These are phyloP conservation scores for Allium sativum DNA, from an alignment of 106 monocot species.

Conservation along the genomic window DNA sequence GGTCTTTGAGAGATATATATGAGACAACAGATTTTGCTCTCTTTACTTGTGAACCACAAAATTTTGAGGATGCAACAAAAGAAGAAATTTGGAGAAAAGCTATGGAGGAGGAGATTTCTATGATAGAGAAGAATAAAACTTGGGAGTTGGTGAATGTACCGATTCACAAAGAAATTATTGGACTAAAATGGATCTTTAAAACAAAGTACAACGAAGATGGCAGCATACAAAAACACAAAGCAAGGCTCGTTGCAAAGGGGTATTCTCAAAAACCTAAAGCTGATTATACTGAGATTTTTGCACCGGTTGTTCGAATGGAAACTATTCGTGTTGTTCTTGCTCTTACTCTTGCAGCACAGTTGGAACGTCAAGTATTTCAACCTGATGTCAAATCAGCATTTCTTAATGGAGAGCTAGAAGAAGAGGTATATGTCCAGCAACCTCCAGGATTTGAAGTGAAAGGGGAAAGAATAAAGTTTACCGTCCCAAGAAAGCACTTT, in stretches of 20 bases:
- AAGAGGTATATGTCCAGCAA: neutral
- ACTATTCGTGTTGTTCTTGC: neutral
- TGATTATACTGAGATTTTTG: neutral
- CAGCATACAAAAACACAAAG: neutral
- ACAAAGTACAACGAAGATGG: slow-evolving; percentile 6
- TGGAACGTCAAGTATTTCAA: neutral
- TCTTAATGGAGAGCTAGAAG: slow-evolving; percentile 7
- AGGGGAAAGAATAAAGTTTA: slow-evolving; percentile 1
- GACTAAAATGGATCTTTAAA: slow-evolving; percentile 2
- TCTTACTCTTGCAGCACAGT: neutral
- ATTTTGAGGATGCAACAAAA: neutral
- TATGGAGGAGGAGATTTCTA: neutral
- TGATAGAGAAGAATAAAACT: neutral
- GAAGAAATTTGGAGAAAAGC: neutral
- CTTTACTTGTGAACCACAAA: neutral
- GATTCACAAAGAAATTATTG: neutral
- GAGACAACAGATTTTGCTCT: neutral
- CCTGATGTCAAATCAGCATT: neutral
- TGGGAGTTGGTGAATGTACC: neutral
- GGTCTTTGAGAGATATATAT: too few relatives aligned
- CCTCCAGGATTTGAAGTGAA: neutral
- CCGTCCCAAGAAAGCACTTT: neutral
- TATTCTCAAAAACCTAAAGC: neutral
- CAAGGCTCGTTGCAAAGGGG: neutral
- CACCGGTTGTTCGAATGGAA: neutral